Conservation (phyloP, 176 grass and related monocot species). For the Puya raimondii region DNA sequence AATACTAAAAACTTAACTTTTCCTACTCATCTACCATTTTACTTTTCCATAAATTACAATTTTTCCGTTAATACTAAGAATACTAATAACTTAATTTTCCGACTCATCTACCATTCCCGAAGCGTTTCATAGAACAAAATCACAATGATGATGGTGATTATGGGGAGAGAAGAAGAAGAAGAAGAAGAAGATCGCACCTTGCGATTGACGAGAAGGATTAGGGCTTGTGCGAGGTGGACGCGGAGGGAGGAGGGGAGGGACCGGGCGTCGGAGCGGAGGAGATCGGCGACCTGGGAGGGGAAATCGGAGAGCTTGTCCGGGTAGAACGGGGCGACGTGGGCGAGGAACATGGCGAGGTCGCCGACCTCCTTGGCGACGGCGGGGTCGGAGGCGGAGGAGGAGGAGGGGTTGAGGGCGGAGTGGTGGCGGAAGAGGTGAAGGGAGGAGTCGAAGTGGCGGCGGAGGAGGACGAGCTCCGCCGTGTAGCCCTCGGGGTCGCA, state of each 20-base stretch:
- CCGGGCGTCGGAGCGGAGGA: constrained; percentile 56
- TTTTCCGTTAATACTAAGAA: too few relatives aligned
- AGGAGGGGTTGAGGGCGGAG: constrained; percentile 45
- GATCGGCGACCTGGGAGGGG: constrained; percentile 47
- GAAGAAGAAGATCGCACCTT: constrained; percentile 34
- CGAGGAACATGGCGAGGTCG: constrained; percentile 72
- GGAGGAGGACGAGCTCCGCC: constrained; percentile 56
- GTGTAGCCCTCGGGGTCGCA: constrained; percentile 83
- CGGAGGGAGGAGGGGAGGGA: constrained; percentile 53
- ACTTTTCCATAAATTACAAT: too few relatives aligned
- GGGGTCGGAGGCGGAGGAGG: constrained; percentile 26
- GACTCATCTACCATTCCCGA: too few relatives aligned
- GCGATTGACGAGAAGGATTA: constrained; percentile 72
- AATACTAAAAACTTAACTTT: too few relatives aligned
- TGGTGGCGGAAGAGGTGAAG: constrained; percentile 68
- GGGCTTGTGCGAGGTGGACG: constrained; percentile 60
- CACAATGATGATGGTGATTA: background rate
- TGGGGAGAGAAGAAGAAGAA: background rate
- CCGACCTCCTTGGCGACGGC: constrained; percentile 77
- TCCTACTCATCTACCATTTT: too few relatives aligned
- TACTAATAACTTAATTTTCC: too few relatives aligned
- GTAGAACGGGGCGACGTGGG: constrained; percentile 83
- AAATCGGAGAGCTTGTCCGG: constrained; percentile 45
- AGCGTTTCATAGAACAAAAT: too few relatives aligned
- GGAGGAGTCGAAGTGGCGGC: constrained; percentile 85